Conservation (phyloP, 2,329 filamentous ascomycete genomes). For the Polychaeton citri region DNA sequence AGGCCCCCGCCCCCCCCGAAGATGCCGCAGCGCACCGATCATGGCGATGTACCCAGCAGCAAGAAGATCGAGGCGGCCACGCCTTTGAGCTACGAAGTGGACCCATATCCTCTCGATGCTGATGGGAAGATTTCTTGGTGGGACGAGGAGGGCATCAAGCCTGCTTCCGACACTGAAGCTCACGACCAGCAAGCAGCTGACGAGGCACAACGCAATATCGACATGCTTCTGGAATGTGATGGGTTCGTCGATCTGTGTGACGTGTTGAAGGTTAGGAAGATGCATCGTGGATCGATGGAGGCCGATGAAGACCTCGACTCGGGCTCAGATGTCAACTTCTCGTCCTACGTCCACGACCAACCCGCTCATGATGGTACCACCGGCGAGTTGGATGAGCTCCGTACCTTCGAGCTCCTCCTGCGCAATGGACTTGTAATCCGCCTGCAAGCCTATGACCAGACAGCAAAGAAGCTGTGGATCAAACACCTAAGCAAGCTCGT, state of each 20-base stretch:
- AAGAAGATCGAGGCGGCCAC: constrained; percentile 41
- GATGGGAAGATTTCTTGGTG: constrained; percentile 42
- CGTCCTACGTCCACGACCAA: constrained; percentile 21
- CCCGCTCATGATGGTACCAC: constrained; percentile 41
- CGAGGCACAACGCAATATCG: constrained; percentile 44
- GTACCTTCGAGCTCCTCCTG: constrained; percentile 48
- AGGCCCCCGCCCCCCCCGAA: constrained; percentile 44
- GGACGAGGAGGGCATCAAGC: constrained; percentile 19
- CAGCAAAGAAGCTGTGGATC: constrained; percentile 49
- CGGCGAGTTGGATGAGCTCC: constrained; percentile 40
- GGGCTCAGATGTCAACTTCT: constrained; percentile 43
- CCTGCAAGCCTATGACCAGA: constrained; percentile 41
- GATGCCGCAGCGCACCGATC: constrained; percentile 28
- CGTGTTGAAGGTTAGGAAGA: constrained; percentile 43
- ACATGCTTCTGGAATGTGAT: constrained; percentile 46
- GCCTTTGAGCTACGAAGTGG: constrained; percentile 48
- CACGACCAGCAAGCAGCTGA: constrained; percentile 47
- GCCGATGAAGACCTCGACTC: constrained; percentile 39
- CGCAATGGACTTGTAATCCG: constrained; percentile 49
- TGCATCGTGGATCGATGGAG: constrained; percentile 37
- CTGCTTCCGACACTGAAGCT: constrained; percentile 29
- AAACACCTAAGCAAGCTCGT: constrained; percentile 41
- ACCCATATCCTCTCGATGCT: constrained; percentile 44
- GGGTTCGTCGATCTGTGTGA: constrained; percentile 50
- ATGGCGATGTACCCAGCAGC: constrained; percentile 37